A percentile compares a stretch with the other conserved stretches of the same genome.
Evolutionary conservation across 495 filamentous ascomycete species (phyloP).

Genomic region (Ramalina intermedia): DNA sequence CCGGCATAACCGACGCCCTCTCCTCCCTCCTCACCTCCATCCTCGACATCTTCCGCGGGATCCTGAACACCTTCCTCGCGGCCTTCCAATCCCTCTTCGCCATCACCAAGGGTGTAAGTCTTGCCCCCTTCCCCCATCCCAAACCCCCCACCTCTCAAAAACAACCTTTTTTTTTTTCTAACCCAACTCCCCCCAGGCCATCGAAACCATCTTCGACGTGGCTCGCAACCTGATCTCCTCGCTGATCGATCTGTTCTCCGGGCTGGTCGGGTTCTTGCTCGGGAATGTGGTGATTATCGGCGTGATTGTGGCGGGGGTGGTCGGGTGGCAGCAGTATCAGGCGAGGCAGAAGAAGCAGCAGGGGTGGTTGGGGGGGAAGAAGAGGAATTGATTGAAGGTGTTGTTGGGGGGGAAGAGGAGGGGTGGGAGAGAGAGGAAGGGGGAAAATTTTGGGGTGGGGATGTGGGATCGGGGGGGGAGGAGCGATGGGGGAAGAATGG

Average conservation of each 20-base stretch:
- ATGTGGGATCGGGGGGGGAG: background rate
- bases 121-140: no score
- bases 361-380: constrained; percentile 8
- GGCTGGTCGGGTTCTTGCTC: constrained; percentile 26
- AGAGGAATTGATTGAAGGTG: constrained; percentile 1
- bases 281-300: constrained; percentile 38
- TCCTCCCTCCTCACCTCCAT: constrained; percentile 24
- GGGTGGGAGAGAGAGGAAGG: no score
- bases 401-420: no score
- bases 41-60: constrained; percentile 14
- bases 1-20: constrained; percentile 23
- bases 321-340: constrained; percentile 25
- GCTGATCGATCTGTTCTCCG: constrained; percentile 21
- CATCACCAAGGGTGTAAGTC: constrained; percentile 1
- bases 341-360: constrained; percentile 19
- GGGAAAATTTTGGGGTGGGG: background rate
- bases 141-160: no score
- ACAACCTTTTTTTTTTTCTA: no score
- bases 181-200: background rate
- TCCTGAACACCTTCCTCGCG: constrained; percentile 21
- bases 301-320: constrained; percentile 29
- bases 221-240: constrained; percentile 12
- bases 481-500: background rate
- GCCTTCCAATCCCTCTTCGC: constrained; percentile 22
- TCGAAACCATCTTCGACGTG: constrained; percentile 18